These are phyloP conservation scores for Ophiosphaerella herpotricha DNA, from an alignment of 2,329 filamentous ascomycete genomes.

Conservation along the genomic window DNA sequence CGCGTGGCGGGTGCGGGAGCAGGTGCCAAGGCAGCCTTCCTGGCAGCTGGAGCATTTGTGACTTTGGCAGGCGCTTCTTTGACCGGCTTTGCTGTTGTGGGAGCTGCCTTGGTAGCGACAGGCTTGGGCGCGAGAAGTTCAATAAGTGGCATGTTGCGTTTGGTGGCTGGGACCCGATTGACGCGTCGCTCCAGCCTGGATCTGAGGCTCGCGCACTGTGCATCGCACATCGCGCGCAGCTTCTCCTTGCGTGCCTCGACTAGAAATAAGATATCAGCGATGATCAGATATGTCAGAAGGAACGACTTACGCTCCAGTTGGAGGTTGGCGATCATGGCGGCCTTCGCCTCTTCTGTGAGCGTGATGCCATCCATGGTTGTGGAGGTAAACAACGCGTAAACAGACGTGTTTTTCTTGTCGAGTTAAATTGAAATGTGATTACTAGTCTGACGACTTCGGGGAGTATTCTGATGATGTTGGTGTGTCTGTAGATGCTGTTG, in stretches of 20 bases:
- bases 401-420: constrained; percentile 2
- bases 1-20: constrained; percentile 11
- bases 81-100: background rate
- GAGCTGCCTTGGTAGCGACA: constrained; percentile 10
- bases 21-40: constrained; percentile 1
- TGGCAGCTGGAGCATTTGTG: background rate
- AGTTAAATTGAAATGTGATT: background rate
- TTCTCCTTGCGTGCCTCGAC: constrained; percentile 87
- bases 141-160: constrained; percentile 80
- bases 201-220: constrained; percentile 83
- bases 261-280: constrained; percentile 46
- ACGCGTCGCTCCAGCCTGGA: constrained; percentile 90
- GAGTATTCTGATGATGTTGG: constrained; percentile 2
- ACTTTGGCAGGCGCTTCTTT: constrained; percentile 21
- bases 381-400: constrained; percentile 24
- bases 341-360: constrained; percentile 42
- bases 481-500: constrained; percentile 5
- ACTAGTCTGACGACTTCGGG: background rate
- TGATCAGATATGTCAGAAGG: constrained; percentile 12
- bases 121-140: constrained; percentile 64
- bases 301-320: constrained; percentile 34
- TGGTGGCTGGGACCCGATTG: constrained; percentile 81
- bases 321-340: constrained; percentile 37
- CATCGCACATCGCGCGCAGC: constrained; percentile 83
- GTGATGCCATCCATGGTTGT: constrained; percentile 25